phyloP scores from a whole-genome alignment of 768 basidiomycete genomes.

The Mycena rosella region DNA sequence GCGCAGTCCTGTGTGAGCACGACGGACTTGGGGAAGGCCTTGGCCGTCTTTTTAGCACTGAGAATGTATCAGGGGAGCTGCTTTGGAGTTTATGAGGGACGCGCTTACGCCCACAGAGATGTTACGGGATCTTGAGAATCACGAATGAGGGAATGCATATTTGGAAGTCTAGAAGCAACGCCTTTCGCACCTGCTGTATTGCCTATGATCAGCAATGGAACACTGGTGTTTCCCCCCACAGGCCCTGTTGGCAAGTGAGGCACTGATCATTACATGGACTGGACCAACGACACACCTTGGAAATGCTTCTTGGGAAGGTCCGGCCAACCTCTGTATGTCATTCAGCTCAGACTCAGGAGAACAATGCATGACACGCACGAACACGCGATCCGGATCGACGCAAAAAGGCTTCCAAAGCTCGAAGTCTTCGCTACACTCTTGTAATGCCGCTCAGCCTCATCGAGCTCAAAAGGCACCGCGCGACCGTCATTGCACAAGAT shows the following conservation, averaged over 20 bases:
- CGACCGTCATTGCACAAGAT: constrained; percentile 42
- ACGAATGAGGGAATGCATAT: background rate
- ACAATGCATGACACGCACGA: too few species aligned
- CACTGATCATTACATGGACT: background rate
- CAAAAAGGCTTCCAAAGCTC: constrained; percentile 39
- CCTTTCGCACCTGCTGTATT: constrained; percentile 56
- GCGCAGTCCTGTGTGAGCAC: constrained; percentile 58
- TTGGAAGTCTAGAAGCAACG: too few species aligned
- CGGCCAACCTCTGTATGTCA: background rate
- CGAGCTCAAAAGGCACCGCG: constrained; percentile 33
- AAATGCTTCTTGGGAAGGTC: constrained; percentile 1
- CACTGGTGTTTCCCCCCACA: constrained; percentile 53
- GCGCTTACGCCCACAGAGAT: constrained; percentile 17
- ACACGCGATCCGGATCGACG: constrained; percentile 35
- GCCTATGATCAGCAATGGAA: constrained; percentile 54
- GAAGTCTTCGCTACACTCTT: constrained; percentile 29
- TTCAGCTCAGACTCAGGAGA: background rate
- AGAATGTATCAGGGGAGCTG: background rate
- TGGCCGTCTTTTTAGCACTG: constrained; percentile 56
- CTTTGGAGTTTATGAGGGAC: constrained; percentile 13
- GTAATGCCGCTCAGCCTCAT: constrained; percentile 29
- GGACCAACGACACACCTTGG: background rate
- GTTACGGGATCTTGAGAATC: constrained; percentile 36
- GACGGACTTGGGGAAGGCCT: constrained; percentile 51
- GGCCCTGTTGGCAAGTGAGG: constrained; percentile 43